Evolutionary conservation across 73 alveolate genomes (phyloP), one percentile per base, ranked within the genome.

Genomic region (Diophrys appendiculata): DNA sequence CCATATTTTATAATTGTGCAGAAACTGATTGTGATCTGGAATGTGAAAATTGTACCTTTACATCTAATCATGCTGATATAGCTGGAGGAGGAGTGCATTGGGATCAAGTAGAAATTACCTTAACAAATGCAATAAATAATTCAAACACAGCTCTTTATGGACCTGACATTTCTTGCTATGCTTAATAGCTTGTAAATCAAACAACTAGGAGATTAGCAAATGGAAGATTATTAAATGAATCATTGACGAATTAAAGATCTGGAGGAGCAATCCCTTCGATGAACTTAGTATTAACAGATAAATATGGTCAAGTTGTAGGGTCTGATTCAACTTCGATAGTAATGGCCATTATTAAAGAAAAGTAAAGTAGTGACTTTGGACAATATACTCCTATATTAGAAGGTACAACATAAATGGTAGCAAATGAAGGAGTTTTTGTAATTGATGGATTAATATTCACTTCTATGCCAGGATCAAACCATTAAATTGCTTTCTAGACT

Each of bases 61-160:
- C 64, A 27, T 0, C 11, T 5, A 76, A 75, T 76, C 28, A 2
- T 2, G 91, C 86, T 0, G 67, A 28, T 2, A 29, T 26, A 25
- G 0, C 65, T 14, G 89, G 89, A 53, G 89, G 89, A 0, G 89
- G 71, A 28, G 52, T 77, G 23, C 65, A 30, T 33, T 76, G 91
- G 85, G 77, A 67, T 68, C n/a, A 2, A 32, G 68, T 68, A 2
- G 68, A 8, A 27, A 75, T 75, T 65, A 52, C 33, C 14, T 24
- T 22, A 23, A 76, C 67, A 43, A 24, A 30, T 13, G 91, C 70
- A 0, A 78, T 74, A 18, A 67, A 25, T 70, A 25, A 22, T 29
- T 30, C 26, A 2, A 34, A 72, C n/a, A 43, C 52, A 25, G 29
- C 54, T 24, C 29, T 25, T 2, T 60, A 82, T 64, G 90, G 90